Base-by-base conservation (phyloP, 768 basidiomycete species). In the Lactarius sp. region DNA sequence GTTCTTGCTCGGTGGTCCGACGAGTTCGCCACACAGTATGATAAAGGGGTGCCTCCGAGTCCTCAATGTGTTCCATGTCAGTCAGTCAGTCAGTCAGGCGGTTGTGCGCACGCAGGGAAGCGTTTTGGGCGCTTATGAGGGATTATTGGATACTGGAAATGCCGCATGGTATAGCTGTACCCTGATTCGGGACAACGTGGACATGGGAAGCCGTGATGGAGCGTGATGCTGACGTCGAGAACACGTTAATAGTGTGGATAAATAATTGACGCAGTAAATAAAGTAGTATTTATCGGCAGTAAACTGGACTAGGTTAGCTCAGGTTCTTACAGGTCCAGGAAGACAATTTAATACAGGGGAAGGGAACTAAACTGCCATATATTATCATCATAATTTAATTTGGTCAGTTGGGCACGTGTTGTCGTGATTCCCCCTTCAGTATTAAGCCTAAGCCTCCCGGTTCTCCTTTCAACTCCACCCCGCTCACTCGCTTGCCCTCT, bases 81-180 rank as follows among this genome's bases (percentile, higher is more conserved):
- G 51, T 27, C 27, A 27, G 27, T 27, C 27, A 27, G 27, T 8
- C n/a, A 47, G 56, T 46, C 50, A 52, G 62, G 62, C 55, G 62
- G 62, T 49, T 49, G 33, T 50, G 58, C 52, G 58, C 63, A 64
- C 52, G 63, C 63, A 60, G 37, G 63, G 63, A 64, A 64, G 63
- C 58, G 33, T 33, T 36, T 4, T 42, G 57, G 44, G 63, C 59
- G 63, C 58, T 54, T 18, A 49, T 39, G 18, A 42, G 42, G 20
- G 31, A 47, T 55, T 59, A 27, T 27, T 64, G 27, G 46, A 16
- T 27, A 33, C 6, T 18, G 41, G 44, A 46, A 49, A 56, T 13
- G 34, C 31, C 33, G 42, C 42, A 54, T 61, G 61, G 61, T 22
- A 42, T 22, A 47, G 4, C 49, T 22, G 44, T 59, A 47, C n/a